A percentile compares a stretch with the other conserved stretches of the same genome.
These are phyloP conservation scores for Fusarium agapanthi DNA, from an alignment of 2,329 filamentous ascomycete species.

Conservation along the genomic window DNA sequence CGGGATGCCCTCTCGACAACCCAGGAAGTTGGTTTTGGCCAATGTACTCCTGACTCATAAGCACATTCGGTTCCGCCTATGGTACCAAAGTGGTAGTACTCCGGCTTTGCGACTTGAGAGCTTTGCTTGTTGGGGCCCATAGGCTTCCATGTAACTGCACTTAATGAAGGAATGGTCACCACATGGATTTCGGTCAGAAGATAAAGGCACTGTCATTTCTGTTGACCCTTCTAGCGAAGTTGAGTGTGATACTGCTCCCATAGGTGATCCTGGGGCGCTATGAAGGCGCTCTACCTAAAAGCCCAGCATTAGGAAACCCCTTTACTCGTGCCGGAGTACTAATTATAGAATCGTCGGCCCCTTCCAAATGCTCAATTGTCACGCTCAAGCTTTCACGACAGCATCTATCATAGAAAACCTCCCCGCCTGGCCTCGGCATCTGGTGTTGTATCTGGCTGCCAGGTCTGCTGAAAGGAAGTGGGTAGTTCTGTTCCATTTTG, in stretches of 20 bases:
- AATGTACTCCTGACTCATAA: no score
- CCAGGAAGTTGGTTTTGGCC: not conserved
- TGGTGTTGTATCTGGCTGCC: not conserved
- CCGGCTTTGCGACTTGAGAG: not conserved
- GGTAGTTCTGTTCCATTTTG: constrained; percentile 22
- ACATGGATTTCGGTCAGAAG: not conserved
- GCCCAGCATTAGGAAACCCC: not conserved
- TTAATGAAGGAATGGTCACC: not conserved
- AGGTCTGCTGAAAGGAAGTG: constrained; percentile 17
- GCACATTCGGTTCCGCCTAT: not conserved
- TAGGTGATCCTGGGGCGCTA: not conserved
- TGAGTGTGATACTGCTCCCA: not conserved
- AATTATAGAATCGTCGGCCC: not conserved
- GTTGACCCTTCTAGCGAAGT: not conserved
- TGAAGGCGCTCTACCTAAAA: not conserved
- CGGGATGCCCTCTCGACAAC: not conserved
- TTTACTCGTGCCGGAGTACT: not conserved
- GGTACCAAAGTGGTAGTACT: not conserved
- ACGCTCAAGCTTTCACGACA: not conserved
- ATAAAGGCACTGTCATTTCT: not conserved
- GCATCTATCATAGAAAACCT: not conserved
- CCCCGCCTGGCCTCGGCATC: not conserved
- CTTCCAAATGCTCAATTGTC: constrained; percentile 3
- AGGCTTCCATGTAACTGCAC: not conserved
- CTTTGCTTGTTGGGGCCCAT: no score